These are phyloP conservation scores for Athelia psychrophila DNA, from an alignment of 1,284 basidiomycete species.

Conservation along the genomic window DNA sequence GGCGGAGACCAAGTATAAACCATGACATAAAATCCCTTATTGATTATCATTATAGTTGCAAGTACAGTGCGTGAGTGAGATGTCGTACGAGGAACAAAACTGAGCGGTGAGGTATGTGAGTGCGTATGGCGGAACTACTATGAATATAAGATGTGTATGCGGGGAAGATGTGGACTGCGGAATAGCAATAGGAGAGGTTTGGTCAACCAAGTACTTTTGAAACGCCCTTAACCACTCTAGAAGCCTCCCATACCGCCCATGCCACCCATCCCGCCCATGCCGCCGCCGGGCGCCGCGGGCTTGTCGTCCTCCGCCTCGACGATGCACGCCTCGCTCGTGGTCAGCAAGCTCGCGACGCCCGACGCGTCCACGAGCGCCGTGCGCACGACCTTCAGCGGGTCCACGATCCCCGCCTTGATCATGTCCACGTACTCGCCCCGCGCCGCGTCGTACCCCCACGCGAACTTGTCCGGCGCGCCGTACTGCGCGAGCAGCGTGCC, in stretches of 20 bases:
- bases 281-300: slow-evolving; percentile 41
- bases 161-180: too few species aligned
- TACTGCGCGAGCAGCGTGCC: slow-evolving; percentile 79
- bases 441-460: slow-evolving; percentile 89
- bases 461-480: slow-evolving; percentile 66
- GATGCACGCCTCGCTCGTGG: slow-evolving; percentile 91
- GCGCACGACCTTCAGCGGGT: slow-evolving; percentile 90
- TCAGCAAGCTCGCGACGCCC: slow-evolving; percentile 87
- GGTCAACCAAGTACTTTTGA: too few species aligned
- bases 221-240: not conserved
- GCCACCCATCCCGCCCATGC: slow-evolving; percentile 56
- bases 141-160: too few species aligned
- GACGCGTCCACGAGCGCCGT: slow-evolving; percentile 89
- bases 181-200: too few species aligned
- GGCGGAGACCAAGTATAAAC: too few species aligned
- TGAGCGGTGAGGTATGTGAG: too few species aligned
- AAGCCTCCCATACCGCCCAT: slow-evolving; percentile 61
- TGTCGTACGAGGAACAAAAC: too few species aligned
- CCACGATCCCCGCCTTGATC: slow-evolving; percentile 92
- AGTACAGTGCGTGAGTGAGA: too few species aligned
- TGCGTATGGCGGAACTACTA: too few species aligned
- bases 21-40: too few species aligned
- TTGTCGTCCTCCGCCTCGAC: slow-evolving; percentile 90
- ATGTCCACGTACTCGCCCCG: slow-evolving; percentile 94
- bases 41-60: too few species aligned